Base-by-base conservation (phyloP, 2,329 filamentous ascomycete genomes). In the Sporothrix pseudoabietina region DNA sequence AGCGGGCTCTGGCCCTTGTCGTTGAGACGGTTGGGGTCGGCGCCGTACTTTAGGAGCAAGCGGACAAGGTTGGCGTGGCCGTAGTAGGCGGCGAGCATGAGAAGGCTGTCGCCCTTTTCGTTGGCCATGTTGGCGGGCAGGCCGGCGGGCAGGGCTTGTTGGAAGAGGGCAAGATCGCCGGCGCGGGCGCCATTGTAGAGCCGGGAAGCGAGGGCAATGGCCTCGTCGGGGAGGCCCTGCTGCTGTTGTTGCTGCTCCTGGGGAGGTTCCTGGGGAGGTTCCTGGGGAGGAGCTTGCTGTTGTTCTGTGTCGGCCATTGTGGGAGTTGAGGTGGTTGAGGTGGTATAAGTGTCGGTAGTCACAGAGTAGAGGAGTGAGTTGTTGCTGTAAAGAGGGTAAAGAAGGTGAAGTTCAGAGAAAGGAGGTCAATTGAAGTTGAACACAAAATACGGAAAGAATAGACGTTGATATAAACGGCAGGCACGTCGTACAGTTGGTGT, bases 1-100 rank as follows among this genome's bases (percentile, higher is more conserved):
- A 93, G 83, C 0, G 89, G 88, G 75, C 89, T 91, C 81, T 93
- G 91, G 0, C 89, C 89, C 61, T 87, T 82, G 75, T 90, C 91
- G 75, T 93, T 93, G 39, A 92, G 78, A 1, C 86, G 83, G 79
- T 93, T 92, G 0, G 90, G 85, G 77, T 93, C 89, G 1, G 90
- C 90, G 1, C 89, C 89, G 74, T 88, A 84, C 39, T 87, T 82
- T 0, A 93, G 80, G 12, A 93, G 84, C 74, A 91, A 83, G 65
- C 82, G 83, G 35, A 90, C 89, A 0, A 91, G 85, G 0, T 86
- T 83, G 1, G 86, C 84, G 72, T 92, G 89, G 12, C 90, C 90
- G 76, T 92, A 87, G 77, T 93, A 93, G 0, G 90, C 86, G 0
- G 91, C 88, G 0, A 94, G 86, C 91, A 94, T 94, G 74, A 89